Base-by-base conservation (phyloP, 106 monocot species). In the Dendrobium huoshanense region DNA sequence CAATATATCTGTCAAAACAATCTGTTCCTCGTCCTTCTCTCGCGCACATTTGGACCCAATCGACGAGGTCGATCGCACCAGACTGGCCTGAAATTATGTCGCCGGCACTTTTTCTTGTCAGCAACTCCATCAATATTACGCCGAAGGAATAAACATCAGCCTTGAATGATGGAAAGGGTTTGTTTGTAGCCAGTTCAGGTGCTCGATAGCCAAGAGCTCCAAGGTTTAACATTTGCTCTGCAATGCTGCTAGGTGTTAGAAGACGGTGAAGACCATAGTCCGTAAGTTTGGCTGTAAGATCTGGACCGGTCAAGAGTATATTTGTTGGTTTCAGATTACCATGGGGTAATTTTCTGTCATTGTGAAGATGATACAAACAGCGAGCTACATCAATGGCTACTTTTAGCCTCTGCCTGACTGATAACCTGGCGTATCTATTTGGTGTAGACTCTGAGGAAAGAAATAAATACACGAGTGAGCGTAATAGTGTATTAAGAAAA, bases 301-400 rank as follows among this genome's bases (percentile, higher is more conserved):
- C 87, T 13, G 91, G 82, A 41, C 90, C 87, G 8, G 87, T 87
- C 48, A 97, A 55, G 78, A 97, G 88, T 79, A 97, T 82, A 61
- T 97, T 97, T 45, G 92, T 86, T 55, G 96, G 94, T 77, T 97
- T 94, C 25, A 97, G 85, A 80, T 92, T 86, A 13, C 94, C 94
- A 72, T 94, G 96, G 54, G 96, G 87, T 16, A 94, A 73, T 65
- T 82, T 83, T 83, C 82, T 87, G 4, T 96, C 93, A 22, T 81
- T 73, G 73, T 94, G 96, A 18, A 97, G 90, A 81, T 90, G 81
- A 25, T 67, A 79, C 78, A 97, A 80, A 75, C 85, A 87, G 29
- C 87, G 90, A 45, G 94, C 88, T 24, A 94, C 56, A 73, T 92
- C 96, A n/a, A 89, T 83, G 18, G 92, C 87, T 68, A 97, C 85